Evolutionary conservation across 106 monocot genomes (phyloP).

Genomic region (Narthecium ossifragum): DNA sequence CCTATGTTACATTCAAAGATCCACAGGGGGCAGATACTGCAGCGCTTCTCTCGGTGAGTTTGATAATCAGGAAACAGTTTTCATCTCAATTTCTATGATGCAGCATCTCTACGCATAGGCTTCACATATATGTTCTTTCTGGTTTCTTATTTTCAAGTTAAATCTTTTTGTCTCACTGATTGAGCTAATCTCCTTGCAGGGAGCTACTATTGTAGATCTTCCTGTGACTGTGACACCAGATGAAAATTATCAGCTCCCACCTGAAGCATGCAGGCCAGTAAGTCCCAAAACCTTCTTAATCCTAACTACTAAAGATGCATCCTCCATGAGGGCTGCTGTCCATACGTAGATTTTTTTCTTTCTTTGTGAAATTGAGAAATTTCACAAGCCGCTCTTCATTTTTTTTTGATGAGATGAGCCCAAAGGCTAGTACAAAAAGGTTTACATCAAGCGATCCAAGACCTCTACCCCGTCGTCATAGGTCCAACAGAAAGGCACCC

Average conservation of each 20-base stretch:
- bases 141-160: too few relatives aligned
- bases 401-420: too few relatives aligned
- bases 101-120: too few relatives aligned
- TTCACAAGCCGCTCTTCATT: too few relatives aligned
- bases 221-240: constrained; percentile 54
- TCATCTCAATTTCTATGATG: background rate
- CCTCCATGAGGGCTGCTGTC: too few relatives aligned
- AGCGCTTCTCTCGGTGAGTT: constrained; percentile 75
- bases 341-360: too few relatives aligned
- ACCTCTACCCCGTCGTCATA: too few relatives aligned
- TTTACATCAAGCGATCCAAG: too few relatives aligned
- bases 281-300: background rate
- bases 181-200: constrained; percentile 32
- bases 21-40: constrained; percentile 93
- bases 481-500: too few relatives aligned
- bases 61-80: background rate
- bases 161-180: background rate
- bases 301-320: background rate
- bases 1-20: constrained; percentile 89
- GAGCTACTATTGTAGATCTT: constrained; percentile 77
- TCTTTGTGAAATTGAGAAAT: too few relatives aligned
- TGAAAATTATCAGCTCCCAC: constrained; percentile 66
- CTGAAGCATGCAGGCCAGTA: constrained; percentile 29
- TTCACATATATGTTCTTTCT: background rate
- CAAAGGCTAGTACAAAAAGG: too few relatives aligned